phyloP scores from a whole-genome alignment of 768 basidiomycete species.

The Cystobasidium tubakii region DNA sequence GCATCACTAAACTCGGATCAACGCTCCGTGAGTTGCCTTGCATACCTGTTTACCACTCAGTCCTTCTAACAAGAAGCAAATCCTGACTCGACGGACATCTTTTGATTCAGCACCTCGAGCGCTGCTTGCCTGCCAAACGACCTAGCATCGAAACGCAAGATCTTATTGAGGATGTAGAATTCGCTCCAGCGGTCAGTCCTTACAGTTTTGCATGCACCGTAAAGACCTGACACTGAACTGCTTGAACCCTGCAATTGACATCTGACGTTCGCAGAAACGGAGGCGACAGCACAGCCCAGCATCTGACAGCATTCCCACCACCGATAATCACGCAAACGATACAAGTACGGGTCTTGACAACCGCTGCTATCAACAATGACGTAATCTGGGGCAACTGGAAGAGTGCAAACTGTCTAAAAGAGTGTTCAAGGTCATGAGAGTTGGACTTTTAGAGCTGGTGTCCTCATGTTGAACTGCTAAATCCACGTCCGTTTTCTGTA shows the following conservation, averaged over 20 bases:
- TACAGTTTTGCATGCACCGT: too few relatives aligned
- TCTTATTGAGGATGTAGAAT: background rate
- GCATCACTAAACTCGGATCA: background rate
- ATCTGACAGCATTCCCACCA: background rate
- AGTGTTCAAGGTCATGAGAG: too few relatives aligned
- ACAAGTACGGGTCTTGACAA: background rate
- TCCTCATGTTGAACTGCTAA: too few relatives aligned
- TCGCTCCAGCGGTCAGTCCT: background rate
- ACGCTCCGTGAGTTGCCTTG: background rate
- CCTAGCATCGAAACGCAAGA: background rate
- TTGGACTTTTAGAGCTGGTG: too few relatives aligned
- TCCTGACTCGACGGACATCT: background rate
- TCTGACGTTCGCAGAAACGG: too few relatives aligned
- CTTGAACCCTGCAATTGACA: too few relatives aligned
- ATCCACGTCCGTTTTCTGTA: too few relatives aligned
- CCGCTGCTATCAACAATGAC: background rate
- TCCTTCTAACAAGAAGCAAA: too few relatives aligned
- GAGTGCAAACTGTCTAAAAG: too few relatives aligned
- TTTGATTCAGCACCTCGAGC: background rate
- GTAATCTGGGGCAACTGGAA: background rate
- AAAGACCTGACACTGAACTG: too few relatives aligned
- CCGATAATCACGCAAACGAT: background rate
- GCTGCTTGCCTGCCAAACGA: background rate
- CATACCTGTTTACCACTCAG: too few relatives aligned
- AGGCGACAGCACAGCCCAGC: background rate